Conservation (phyloP, 352 stramenopile species). For the Hyaloperonospora arabidopsidis region DNA sequence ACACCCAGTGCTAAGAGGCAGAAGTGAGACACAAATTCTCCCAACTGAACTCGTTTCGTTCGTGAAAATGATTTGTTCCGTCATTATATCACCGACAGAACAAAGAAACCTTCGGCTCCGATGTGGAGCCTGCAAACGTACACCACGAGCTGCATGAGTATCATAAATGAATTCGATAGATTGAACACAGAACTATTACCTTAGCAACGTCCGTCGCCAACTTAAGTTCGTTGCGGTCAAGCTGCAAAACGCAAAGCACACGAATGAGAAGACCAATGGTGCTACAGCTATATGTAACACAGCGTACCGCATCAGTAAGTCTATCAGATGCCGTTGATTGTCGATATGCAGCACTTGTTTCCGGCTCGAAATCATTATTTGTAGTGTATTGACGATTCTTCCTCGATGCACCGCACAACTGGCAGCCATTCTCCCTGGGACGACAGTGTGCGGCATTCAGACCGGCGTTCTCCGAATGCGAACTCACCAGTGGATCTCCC, state of each 20-base stretch:
- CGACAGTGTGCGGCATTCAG: constrained; percentile 10
- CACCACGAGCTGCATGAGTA: neutral
- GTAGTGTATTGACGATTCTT: constrained; percentile 4
- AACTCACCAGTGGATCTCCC: constrained; percentile 3
- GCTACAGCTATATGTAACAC: neutral
- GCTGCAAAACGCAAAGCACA: constrained; percentile 9
- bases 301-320: constrained; percentile 18
- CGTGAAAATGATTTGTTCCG: constrained; percentile 66
- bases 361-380: constrained; percentile 5
- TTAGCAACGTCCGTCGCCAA: constrained; percentile 23
- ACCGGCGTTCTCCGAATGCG: constrained; percentile 7
- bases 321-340: constrained; percentile 8
- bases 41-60: constrained; percentile 52
- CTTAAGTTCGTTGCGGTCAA: constrained; percentile 21
- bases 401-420: neutral
- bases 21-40: constrained; percentile 64
- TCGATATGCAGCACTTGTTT: constrained; percentile 3
- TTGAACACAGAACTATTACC: constrained; percentile 13
- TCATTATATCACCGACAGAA: constrained; percentile 61
- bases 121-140: constrained; percentile 34
- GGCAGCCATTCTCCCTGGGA: constrained; percentile 4
- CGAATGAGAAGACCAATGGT: neutral
- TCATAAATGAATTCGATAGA: neutral
- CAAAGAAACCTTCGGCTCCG: constrained; percentile 66
- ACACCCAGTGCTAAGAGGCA: constrained; percentile 77